Base-by-base conservation (phyloP, 2,329 filamentous ascomycete species). In the Penicillium sp. region DNA sequence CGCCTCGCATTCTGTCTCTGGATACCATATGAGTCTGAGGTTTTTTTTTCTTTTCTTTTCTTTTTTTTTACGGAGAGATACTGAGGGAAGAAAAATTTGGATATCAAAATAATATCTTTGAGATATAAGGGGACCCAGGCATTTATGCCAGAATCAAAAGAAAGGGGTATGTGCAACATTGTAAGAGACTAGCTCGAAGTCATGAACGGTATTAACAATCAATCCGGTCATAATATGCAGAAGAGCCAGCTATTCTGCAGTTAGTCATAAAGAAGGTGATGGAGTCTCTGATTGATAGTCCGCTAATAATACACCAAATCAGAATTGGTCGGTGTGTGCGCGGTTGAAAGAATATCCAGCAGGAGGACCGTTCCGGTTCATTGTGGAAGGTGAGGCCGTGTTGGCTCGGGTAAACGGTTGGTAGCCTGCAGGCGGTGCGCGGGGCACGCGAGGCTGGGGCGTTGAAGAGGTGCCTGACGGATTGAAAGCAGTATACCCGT, bases 211-310 rank as follows among this genome's bases (percentile, higher is more conserved):
- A 57, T 63, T 25, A 58, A 61, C 42, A 54, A 52, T 50, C 52
- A 44, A 52, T 57, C 57, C 50, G 49, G 58, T 68, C 68, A 66
- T 72, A 50, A 66, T 37, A 37, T 59, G 58, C 63, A 68, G 63
- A 54, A 66, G 44, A 62, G 52, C 68, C 69, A 65, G 70, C 68
- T 70, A 57, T 62, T 65, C 64, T 58, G 55, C 55, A 51, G 19
- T 57, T 48, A 29, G 49, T 70, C 63, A 50, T 67, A 62, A 66
- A 29, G 55, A 50, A 39, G 55, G 37, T 56, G 45, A 26, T 50
- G 51, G 13, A 37, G 9, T 39, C 21, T 23, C 31, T 26, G 2
- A 53, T 53, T 37, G 58, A 50, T 6, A 50, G 11, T 9, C 33
- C 21, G 27, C 25, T 21, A 19, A 14, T 21, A 14, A 45, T 21